A percentile compares a stretch with the other conserved stretches of the same genome.
Evolutionary conservation across 345 rosid species (phyloP).

Genomic region (Dipteronia dyeriana): DNA sequence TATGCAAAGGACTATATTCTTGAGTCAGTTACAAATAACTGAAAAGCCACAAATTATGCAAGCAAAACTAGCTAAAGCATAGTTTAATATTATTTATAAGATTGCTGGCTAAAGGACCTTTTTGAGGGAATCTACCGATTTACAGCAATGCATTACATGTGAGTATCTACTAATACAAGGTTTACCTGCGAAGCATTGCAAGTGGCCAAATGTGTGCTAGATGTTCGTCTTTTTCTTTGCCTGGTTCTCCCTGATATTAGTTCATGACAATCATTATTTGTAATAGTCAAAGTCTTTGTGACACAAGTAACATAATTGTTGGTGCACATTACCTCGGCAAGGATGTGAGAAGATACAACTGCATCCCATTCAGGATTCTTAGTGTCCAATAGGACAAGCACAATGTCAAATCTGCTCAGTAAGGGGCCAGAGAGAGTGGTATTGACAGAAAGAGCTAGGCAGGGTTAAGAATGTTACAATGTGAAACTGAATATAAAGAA

Average conservation of each 20-base stretch:
- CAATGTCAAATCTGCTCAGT: slow-evolving; percentile 91
- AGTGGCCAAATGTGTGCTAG: slow-evolving; percentile 67
- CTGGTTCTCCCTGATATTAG: slow-evolving; percentile 48
- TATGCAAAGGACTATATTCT: neutral
- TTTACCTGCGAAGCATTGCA: slow-evolving; percentile 76
- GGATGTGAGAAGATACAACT: slow-evolving; percentile 98
- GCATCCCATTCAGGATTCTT: slow-evolving; percentile 99
- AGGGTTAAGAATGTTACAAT: slow-evolving; percentile 50
- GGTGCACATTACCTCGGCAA: slow-evolving; percentile 58
- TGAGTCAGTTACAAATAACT: neutral
- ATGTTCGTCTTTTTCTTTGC: slow-evolving; percentile 43
- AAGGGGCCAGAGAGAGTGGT: slow-evolving; percentile 95
- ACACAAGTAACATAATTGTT: neutral
- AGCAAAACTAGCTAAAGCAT: neutral
- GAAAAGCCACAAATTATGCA: neutral
- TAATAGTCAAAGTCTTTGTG: slow-evolving; percentile 7
- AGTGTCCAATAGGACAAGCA: slow-evolving; percentile 89
- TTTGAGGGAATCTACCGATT: neutral
- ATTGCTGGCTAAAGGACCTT: neutral
- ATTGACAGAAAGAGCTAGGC: slow-evolving; percentile 86
- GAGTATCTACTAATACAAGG: neutral
- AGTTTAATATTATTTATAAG: neutral
- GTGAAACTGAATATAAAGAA: neutral
- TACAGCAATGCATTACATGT: neutral
- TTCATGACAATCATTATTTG: slow-evolving; percentile 19